Percentiles rank a stretch among this genome's conserved stretches.
Conservation (phyloP, 306 rosid species). For the Albizia julibrissin region DNA sequence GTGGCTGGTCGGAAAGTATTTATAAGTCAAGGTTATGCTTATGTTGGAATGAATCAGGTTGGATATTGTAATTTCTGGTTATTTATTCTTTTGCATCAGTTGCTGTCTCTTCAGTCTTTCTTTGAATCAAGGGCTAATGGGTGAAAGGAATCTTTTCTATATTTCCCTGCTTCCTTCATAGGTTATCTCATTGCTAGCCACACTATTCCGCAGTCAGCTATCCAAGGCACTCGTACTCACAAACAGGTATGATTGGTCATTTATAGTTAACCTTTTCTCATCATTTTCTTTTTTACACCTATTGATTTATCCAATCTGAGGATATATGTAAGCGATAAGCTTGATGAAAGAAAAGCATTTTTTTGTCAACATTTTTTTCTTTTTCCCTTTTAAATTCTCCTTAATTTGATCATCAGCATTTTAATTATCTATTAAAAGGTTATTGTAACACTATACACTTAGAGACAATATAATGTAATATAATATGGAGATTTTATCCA, state of each 20-base stretch:
- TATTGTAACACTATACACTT: neutral
- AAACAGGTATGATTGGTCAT: constrained; percentile 62
- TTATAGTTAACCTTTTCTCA: neutral
- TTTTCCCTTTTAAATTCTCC: neutral
- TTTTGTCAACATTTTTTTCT: neutral
- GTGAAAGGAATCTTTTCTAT: constrained; percentile 12
- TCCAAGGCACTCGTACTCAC: constrained; percentile 84
- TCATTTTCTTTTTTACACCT: neutral
- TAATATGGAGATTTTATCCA: neutral
- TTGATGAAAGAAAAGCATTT: neutral
- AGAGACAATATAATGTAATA: neutral
- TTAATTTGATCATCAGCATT: neutral
- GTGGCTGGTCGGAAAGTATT: constrained; percentile 84
- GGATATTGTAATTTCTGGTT: constrained; percentile 27
- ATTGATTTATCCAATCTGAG: neutral
- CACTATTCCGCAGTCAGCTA: constrained; percentile 79
- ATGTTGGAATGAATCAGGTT: constrained; percentile 89
- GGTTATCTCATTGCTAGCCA: constrained; percentile 81
- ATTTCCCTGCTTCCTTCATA: constrained; percentile 37
- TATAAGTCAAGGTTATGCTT: constrained; percentile 80
- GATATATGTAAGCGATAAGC: neutral
- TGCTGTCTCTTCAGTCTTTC: constrained; percentile 27
- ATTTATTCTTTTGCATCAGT: neutral
- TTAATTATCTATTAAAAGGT: neutral
- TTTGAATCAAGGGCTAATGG: constrained; percentile 2